These are phyloP conservation scores for Cenchrus americanus DNA, from an alignment of 176 grass and related monocot species.

Conservation along the genomic window DNA sequence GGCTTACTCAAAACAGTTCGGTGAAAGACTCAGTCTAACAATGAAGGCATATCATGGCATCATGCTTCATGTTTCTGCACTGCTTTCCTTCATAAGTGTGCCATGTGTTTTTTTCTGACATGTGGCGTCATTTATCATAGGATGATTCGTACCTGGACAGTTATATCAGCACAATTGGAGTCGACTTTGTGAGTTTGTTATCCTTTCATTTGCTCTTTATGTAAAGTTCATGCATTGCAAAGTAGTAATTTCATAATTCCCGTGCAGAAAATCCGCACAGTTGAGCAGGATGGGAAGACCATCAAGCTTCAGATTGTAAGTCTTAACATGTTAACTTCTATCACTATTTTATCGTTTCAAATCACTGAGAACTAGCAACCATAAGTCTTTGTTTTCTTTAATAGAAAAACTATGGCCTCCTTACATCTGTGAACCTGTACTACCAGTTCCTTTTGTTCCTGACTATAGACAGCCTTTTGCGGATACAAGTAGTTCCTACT, in stretches of 20 bases:
- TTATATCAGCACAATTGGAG: slow-evolving; percentile 89
- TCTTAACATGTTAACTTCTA: slow-evolving; percentile 19
- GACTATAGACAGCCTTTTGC: not conserved
- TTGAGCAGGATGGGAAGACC: slow-evolving; percentile 87
- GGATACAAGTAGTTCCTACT: not conserved
- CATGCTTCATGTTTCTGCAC: slow-evolving; percentile 4
- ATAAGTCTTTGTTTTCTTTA: not conserved
- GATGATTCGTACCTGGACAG: slow-evolving; percentile 89
- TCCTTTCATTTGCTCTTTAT: not conserved
- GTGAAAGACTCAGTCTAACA: not conserved
- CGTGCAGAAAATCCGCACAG: slow-evolving; percentile 79
- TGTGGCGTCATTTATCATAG: slow-evolving; percentile 34
- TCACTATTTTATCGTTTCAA: not conserved
- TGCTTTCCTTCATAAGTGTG: not conserved
- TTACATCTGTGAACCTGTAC: not conserved
- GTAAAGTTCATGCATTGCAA: not conserved
- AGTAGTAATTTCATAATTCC: slow-evolving; percentile 3
- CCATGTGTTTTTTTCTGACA: slow-evolving; percentile 9
- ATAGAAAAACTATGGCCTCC: not conserved
- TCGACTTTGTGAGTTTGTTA: slow-evolving; percentile 61
- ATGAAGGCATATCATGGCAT: not conserved
- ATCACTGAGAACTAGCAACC: not conserved
- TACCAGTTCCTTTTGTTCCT: not conserved
- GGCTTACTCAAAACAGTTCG: not conserved
- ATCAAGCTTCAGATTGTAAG: slow-evolving; percentile 92